Conservation (phyloP, 2,329 filamentous ascomycete genomes). For the Epichloe sp. region DNA sequence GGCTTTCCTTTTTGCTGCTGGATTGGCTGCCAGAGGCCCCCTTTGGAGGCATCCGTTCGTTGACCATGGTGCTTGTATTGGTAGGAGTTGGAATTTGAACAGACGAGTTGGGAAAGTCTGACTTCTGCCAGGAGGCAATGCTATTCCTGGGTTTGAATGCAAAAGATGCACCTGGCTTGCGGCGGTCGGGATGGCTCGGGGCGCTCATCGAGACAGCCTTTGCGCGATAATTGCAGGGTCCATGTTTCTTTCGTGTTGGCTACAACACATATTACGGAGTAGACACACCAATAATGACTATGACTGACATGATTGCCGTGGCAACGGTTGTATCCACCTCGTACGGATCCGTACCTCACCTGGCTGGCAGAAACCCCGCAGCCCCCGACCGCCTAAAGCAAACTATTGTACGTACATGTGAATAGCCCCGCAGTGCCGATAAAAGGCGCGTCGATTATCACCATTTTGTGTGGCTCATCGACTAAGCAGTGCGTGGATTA, state of each 20-base stretch:
- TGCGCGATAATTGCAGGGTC: conserved; percentile 6
- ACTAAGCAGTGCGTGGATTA: no score
- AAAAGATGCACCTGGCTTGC: conserved; percentile 19
- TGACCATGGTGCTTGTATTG: conserved; percentile 27
- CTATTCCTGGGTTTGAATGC: conserved; percentile 20
- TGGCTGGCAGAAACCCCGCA: background rate
- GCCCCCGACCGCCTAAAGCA: background rate
- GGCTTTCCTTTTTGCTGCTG: conserved; percentile 4
- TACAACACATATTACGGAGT: background rate
- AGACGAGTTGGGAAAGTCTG: conserved; percentile 9
- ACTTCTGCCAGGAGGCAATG: conserved; percentile 12
- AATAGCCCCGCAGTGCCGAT: background rate
- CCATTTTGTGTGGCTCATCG: background rate
- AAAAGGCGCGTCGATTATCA: background rate
- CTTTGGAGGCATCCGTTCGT: conserved; percentile 29
- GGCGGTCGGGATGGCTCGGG: conserved; percentile 6
- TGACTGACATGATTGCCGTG: conserved; percentile 18
- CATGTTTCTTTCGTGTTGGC: conserved; percentile 1
- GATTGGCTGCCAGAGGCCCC: background rate
- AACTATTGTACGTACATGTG: no score
- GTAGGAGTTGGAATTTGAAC: background rate
- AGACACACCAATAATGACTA: background rate
- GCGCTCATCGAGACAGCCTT: conserved; percentile 8
- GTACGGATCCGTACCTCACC: background rate
- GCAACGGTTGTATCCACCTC: conserved; percentile 11